Evolutionary conservation across 2,329 filamentous ascomycete species (phyloP).

Genomic region (Monosporascus sp.): DNA sequence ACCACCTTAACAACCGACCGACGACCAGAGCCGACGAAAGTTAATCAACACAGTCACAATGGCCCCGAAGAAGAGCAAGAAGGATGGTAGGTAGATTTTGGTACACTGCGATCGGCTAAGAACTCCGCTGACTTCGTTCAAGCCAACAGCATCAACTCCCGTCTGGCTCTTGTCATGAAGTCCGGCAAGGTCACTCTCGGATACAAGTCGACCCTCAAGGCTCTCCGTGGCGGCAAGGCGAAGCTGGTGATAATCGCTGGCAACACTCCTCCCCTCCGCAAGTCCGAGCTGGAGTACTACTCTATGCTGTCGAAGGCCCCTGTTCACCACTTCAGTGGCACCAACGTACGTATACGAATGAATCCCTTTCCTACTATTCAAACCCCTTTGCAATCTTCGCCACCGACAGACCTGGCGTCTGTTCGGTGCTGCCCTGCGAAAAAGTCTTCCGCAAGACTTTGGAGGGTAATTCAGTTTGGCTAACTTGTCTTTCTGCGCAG

Average conservation of each 20-base stretch:
- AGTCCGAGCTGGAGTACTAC: slow-evolving; percentile 96
- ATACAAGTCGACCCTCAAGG: slow-evolving; percentile 87
- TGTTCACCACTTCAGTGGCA: slow-evolving; percentile 96
- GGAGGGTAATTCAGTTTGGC: slow-evolving; percentile 74
- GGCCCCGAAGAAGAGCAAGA: slow-evolving; percentile 76
- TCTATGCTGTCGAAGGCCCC: slow-evolving; percentile 88
- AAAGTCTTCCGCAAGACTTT: slow-evolving; percentile 77
- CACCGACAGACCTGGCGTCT: slow-evolving; percentile 4
- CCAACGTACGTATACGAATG: slow-evolving; percentile 81
- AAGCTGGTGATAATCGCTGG: slow-evolving; percentile 95
- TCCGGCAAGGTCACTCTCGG: slow-evolving; percentile 79
- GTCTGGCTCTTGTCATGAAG: slow-evolving; percentile 51
- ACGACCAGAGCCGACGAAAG: background rate
- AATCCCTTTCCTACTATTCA: slow-evolving; percentile 2
- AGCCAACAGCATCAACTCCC: slow-evolving; percentile 61
- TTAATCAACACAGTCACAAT: slow-evolving; percentile 49
- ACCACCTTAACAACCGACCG: slow-evolving; percentile 12
- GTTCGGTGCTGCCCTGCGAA: slow-evolving; percentile 72
- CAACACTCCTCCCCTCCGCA: slow-evolving; percentile 96
- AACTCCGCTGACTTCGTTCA: no score
- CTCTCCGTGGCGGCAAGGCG: slow-evolving; percentile 90
- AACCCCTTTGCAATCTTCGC: slow-evolving; percentile 1
- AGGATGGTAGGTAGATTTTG: slow-evolving; percentile 52
- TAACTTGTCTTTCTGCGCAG: slow-evolving; percentile 47
- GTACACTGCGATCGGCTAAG: no score